Percentiles rank a stretch among this genome's conserved stretches.
Evolutionary conservation across 331 rosid species (phyloP).

Genomic region (Malus hybrid): DNA sequence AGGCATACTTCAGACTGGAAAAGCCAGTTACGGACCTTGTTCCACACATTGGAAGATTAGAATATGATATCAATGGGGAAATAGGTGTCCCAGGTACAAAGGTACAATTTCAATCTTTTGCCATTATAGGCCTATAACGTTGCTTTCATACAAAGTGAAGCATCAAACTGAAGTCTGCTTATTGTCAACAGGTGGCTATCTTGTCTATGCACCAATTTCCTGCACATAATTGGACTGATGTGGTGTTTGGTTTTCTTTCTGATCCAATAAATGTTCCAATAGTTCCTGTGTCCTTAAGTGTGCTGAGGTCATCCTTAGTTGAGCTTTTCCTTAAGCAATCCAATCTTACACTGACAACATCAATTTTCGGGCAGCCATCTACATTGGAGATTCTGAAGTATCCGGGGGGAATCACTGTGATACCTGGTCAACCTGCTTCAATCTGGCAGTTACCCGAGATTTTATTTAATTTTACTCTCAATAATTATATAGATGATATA

Average conservation of each 20-base stretch:
- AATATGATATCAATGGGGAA: conserved; percentile 68
- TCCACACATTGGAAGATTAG: conserved; percentile 61
- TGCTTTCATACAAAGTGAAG: conserved; percentile 1
- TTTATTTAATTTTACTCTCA: conserved; percentile 72
- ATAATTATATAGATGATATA: conserved; percentile 52
- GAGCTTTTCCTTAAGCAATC: conserved; percentile 63
- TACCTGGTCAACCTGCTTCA: conserved; percentile 53
- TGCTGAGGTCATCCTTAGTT: conserved; percentile 57
- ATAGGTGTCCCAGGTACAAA: conserved; percentile 61
- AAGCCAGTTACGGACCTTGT: conserved; percentile 69
- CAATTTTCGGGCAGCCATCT: conserved; percentile 63
- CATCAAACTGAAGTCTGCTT: conserved; percentile 18
- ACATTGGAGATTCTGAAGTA: conserved; percentile 63
- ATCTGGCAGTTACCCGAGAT: conserved; percentile 64
- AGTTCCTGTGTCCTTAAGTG: conserved; percentile 60
- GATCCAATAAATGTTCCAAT: conserved; percentile 56
- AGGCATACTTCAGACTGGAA: conserved; percentile 69
- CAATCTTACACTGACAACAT: conserved; percentile 67
- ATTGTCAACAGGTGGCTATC: conserved; percentile 58
- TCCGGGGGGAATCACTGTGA: conserved; percentile 73
- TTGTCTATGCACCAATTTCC: conserved; percentile 60
- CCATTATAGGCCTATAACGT: not conserved
- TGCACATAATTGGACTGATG: conserved; percentile 49
- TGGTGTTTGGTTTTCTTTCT: conserved; percentile 74
- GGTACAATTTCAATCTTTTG: conserved; percentile 41